phyloP scores from a whole-genome alignment of 306 rosid species.

The Dalbergia cultrata region DNA sequence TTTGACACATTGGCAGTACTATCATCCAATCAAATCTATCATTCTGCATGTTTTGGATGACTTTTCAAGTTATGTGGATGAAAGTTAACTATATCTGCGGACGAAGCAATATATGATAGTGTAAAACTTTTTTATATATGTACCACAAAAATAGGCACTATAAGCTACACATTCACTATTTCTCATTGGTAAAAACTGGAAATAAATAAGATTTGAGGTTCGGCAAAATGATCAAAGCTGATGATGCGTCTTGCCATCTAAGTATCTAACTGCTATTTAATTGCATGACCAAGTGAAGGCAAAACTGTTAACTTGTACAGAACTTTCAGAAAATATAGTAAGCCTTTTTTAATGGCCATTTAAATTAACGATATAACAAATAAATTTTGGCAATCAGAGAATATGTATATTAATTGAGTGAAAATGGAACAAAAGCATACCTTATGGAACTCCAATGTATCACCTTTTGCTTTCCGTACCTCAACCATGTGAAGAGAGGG shows the following conservation, averaged over 20 bases:
- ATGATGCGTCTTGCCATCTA: too few relatives aligned
- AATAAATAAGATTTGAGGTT: too few relatives aligned
- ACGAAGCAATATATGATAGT: too few relatives aligned
- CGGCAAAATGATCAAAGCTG: too few relatives aligned
- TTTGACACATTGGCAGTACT: too few relatives aligned
- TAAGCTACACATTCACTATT: background rate
- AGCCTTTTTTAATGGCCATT: background rate
- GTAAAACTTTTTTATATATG: background rate
- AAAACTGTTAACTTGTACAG: background rate
- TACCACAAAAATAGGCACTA: background rate
- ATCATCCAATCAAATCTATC: too few relatives aligned
- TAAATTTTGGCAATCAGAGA: constrained; percentile 6
- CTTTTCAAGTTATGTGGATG: too few relatives aligned
- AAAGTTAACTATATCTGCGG: too few relatives aligned
- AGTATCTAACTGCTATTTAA: too few relatives aligned
- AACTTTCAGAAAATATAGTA: background rate
- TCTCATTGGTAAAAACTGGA: background rate
- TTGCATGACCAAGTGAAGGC: background rate
- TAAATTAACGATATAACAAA: background rate
- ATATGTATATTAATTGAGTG: background rate
- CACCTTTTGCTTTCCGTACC: constrained; percentile 97
- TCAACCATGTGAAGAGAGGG: constrained; percentile 99
- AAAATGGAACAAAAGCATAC: constrained; percentile 48
- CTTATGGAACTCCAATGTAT: constrained; percentile 97
- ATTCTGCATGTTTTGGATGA: too few relatives aligned